phyloP scores from a whole-genome alignment of 2,329 filamentous ascomycete species.

The Botrytis deweyae region DNA sequence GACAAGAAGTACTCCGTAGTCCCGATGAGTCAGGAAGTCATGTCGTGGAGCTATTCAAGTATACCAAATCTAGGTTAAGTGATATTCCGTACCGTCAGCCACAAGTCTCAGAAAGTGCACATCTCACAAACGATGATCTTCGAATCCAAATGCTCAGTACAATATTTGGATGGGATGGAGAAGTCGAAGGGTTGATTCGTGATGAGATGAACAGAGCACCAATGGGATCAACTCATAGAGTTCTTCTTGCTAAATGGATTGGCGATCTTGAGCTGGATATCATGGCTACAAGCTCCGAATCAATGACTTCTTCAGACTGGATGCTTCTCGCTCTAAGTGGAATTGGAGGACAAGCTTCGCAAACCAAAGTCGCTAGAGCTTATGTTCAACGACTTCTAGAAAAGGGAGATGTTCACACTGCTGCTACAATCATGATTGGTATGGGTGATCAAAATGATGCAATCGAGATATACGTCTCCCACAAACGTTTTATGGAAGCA shows the following conservation, averaged over 20 bases:
- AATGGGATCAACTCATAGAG: slow-evolving; percentile 70
- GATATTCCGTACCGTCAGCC: slow-evolving; percentile 80
- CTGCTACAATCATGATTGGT: slow-evolving; percentile 87
- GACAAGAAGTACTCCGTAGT: slow-evolving; percentile 77
- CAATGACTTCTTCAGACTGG: slow-evolving; percentile 95
- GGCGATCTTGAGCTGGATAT: slow-evolving; percentile 80
- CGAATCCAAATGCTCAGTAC: slow-evolving; percentile 87
- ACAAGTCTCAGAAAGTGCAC: slow-evolving; percentile 54
- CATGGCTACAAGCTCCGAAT: slow-evolving; percentile 75
- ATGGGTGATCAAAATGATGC: slow-evolving; percentile 92
- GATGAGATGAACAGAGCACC: slow-evolving; percentile 80
- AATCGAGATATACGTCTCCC: slow-evolving; percentile 92
- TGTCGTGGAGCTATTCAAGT: slow-evolving; percentile 80
- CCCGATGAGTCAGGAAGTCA: slow-evolving; percentile 64
- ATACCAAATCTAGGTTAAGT: slow-evolving; percentile 73
- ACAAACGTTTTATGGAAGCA: slow-evolving; percentile 89
- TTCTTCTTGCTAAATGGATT: slow-evolving; percentile 89
- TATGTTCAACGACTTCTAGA: slow-evolving; percentile 90
- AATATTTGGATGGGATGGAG: slow-evolving; percentile 92
- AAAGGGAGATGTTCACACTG: slow-evolving; percentile 85
- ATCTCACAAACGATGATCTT: slow-evolving; percentile 74
- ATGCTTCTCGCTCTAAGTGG: slow-evolving; percentile 91
- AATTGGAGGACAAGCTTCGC: slow-evolving; percentile 74
- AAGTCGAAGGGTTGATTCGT: slow-evolving; percentile 75
- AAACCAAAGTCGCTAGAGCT: slow-evolving; percentile 85